These are phyloP conservation scores for Cymbopogon flexuosus DNA, from an alignment of 202 grass and related monocot genomes.

Conservation along the genomic window DNA sequence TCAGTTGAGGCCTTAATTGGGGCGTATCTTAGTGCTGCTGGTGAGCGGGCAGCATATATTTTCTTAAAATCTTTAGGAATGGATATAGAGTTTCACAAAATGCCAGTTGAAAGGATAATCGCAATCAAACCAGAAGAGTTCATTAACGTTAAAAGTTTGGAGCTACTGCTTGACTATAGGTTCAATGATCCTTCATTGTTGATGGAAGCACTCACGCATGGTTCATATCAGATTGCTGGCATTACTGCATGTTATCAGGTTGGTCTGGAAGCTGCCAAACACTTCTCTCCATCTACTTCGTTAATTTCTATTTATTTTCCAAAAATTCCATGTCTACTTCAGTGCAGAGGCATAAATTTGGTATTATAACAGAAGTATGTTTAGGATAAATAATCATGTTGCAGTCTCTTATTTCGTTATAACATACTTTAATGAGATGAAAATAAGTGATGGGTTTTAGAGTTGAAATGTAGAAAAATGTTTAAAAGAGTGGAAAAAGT, in stretches of 20 bases:
- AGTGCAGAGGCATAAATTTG: background rate
- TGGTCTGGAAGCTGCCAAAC: background rate
- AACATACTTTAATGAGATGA: background rate
- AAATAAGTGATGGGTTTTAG: background rate
- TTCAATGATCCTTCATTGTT: slow-evolving; percentile 55
- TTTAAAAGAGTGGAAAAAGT: background rate
- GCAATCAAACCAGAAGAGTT: slow-evolving; percentile 17
- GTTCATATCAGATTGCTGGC: slow-evolving; percentile 61
- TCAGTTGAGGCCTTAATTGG: slow-evolving; percentile 68
- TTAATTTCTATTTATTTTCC: background rate
- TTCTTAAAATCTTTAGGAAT: slow-evolving; percentile 60
- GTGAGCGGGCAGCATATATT: slow-evolving; percentile 54
- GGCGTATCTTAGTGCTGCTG: slow-evolving; percentile 43
- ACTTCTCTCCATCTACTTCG: background rate
- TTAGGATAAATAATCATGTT: background rate
- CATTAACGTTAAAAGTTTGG: slow-evolving; percentile 47
- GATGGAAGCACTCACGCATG: slow-evolving; percentile 72
- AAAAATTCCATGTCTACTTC: background rate
- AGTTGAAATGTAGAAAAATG: background rate
- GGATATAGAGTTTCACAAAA: slow-evolving; percentile 50
- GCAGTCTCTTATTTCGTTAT: background rate
- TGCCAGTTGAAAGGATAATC: slow-evolving; percentile 26
- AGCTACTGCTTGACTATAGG: slow-evolving; percentile 42
- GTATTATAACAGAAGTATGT: background rate
- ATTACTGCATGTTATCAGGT: slow-evolving; percentile 60